phyloP scores from a whole-genome alignment of 768 basidiomycete species.

The Cystobasidium tubakii region DNA sequence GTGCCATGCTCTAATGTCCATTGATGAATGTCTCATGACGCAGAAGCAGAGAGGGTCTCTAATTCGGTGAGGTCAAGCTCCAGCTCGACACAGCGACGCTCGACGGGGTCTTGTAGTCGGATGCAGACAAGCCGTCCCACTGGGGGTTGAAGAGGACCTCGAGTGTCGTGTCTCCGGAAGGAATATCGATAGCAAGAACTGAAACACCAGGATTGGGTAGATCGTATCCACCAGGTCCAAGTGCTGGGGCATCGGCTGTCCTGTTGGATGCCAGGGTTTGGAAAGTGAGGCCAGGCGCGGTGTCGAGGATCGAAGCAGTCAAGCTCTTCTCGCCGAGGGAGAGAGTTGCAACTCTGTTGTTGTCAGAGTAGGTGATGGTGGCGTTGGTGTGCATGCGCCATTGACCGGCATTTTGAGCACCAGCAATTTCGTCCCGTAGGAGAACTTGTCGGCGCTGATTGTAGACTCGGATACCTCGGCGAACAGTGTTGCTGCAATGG shows the following conservation, averaged over 20 bases:
- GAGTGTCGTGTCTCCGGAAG: constrained; percentile 63
- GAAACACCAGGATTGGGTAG: constrained; percentile 65
- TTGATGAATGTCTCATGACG: neutral
- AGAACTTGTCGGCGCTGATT: constrained; percentile 83
- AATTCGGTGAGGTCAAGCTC: constrained; percentile 8
- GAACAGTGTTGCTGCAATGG: constrained; percentile 61
- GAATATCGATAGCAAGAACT: constrained; percentile 64
- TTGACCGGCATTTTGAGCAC: constrained; percentile 55
- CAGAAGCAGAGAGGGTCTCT: neutral
- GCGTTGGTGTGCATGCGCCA: constrained; percentile 66
- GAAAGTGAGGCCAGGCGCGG: constrained; percentile 64
- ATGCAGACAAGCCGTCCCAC: constrained; percentile 57
- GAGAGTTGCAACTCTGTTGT: constrained; percentile 68
- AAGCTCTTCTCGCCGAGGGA: constrained; percentile 64
- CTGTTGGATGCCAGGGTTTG: constrained; percentile 49
- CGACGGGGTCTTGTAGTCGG: constrained; percentile 63
- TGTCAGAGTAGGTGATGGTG: constrained; percentile 56
- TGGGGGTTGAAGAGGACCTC: constrained; percentile 92
- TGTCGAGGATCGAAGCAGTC: constrained; percentile 62
- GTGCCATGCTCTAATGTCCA: neutral
- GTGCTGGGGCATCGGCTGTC: constrained; percentile 29
- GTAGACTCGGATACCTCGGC: constrained; percentile 75
- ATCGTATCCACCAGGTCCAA: constrained; percentile 9
- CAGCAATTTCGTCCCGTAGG: constrained; percentile 79
- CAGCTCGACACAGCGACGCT: constrained; percentile 54